Evolutionary conservation across 2,329 filamentous ascomycete species (phyloP).

Genomic region (Trichoderma oligosporum): DNA sequence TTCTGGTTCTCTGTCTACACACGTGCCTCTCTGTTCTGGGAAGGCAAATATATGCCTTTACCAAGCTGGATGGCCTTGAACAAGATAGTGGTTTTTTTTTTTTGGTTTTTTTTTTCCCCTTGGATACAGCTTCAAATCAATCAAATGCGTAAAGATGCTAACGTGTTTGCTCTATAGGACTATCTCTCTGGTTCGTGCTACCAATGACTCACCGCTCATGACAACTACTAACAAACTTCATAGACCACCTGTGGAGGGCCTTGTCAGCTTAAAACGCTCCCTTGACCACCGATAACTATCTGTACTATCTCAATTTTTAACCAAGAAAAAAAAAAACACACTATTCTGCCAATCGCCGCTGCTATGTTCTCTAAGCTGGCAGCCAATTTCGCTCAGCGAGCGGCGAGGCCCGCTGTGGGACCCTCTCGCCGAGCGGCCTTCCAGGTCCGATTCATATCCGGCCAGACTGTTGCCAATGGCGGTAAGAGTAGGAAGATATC

Average conservation of each 20-base stretch:
- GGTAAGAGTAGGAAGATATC: constrained; percentile 69
- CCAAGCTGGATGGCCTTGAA: too few species aligned
- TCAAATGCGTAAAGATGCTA: too few species aligned
- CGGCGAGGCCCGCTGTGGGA: constrained; percentile 43
- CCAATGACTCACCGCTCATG: constrained; percentile 41
- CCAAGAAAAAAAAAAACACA: background rate
- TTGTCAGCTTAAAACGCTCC: constrained; percentile 30
- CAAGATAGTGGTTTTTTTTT: too few species aligned
- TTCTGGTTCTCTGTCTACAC: background rate
- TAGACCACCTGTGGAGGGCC: constrained; percentile 44
- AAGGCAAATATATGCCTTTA: too few species aligned
- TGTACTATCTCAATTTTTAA: background rate
- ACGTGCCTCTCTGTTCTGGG: background rate
- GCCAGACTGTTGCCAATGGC: constrained; percentile 53
- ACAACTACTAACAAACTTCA: constrained; percentile 21
- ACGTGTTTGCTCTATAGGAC: constrained; percentile 48
- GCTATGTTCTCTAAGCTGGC: constrained; percentile 60
- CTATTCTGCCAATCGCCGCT: constrained; percentile 19
- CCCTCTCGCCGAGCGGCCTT: constrained; percentile 39
- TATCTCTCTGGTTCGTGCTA: constrained; percentile 66
- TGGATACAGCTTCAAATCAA: background rate
- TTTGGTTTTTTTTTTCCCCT: too few species aligned
- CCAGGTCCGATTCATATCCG: constrained; percentile 36
- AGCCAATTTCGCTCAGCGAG: constrained; percentile 50
- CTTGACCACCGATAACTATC: background rate